Evolutionary conservation across 2,329 filamentous ascomycete genomes (phyloP), one percentile per base, ranked within the genome.

Genomic region (Fusarium sulawesiense): DNA sequence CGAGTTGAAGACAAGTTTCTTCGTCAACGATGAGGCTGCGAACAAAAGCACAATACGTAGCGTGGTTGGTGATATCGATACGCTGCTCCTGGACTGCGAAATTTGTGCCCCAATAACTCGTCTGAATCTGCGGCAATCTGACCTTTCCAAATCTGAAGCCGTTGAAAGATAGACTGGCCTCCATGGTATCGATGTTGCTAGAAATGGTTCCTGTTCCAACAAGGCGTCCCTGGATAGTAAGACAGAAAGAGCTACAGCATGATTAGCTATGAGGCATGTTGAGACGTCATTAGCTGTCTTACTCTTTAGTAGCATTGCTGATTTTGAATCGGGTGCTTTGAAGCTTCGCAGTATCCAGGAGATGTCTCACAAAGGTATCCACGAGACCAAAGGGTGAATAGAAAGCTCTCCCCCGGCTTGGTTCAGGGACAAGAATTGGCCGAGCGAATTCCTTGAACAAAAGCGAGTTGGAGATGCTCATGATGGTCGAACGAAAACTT

Each of bases 261-360:
- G 30, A 34, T 37, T 21, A 61, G 60, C 45, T 11, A 44, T 47
- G 6, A 11, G 10, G 23, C n/a, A 14, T 42, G 23, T 7, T 8
- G 18, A 14, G 3, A 23, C 7, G 6, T 13, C 16, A 3, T 30
- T 55, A n/a, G 12, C 14, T 7, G 12, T 8, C 78, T 56, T 67
- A 81, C 79, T 78, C 64, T 45, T 75, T 64, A 4, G 75, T 76
- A 7, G 76, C 72, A 32, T 76, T 56, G 8, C 72, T 74, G 47
- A 81, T 79, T 37, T 73, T 74, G 50, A 80, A 75, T 4, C 61
- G 64, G 34, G 71, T 73, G 40, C 77, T 69, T 54, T 79, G 75
- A 37, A 80, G 55, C 23, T 63, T 74, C 18, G 73, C 73, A 30
- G 68, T 61, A 32, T 75, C 69, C 14, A 78, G n/a, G 11, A 80